Evolutionary conservation across 768 basidiomycete genomes (phyloP).

Genomic region (Suillus ampliporus): DNA sequence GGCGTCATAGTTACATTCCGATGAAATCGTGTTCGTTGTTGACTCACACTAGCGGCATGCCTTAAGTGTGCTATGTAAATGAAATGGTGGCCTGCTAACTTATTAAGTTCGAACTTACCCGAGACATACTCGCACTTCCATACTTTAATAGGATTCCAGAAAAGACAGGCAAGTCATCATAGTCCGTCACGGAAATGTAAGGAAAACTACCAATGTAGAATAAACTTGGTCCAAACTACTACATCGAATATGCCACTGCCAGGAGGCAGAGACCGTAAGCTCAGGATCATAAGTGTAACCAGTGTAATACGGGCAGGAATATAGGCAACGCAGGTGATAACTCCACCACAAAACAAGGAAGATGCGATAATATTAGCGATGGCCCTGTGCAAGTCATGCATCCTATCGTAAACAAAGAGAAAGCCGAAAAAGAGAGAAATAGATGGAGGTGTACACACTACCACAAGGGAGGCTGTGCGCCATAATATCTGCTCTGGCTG

Average conservation of each 20-base stretch:
- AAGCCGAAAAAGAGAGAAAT: background rate
- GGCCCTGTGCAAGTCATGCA: no score
- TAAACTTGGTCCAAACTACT: slow-evolving; percentile 23
- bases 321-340: no score
- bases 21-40: background rate
- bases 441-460: slow-evolving; percentile 9
- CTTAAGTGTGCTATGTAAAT: no score
- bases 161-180: no score
- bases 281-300: slow-evolving; percentile 15
- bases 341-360: no score
- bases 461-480: slow-evolving; percentile 23
- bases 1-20: background rate
- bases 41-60: no score
- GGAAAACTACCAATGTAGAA: slow-evolving; percentile 14
- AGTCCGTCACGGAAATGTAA: background rate
- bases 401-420: no score
- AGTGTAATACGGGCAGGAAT: slow-evolving; percentile 16
- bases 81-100: no score
- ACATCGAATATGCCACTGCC: slow-evolving; percentile 13
- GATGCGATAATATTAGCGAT: no score
- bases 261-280: slow-evolving; percentile 17
- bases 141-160: no score
- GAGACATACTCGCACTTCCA: no score
- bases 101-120: no score
- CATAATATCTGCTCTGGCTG: slow-evolving; percentile 24